These are phyloP conservation scores for Cubamyces sp. DNA, from an alignment of 768 basidiomycete species.

Conservation along the genomic window DNA sequence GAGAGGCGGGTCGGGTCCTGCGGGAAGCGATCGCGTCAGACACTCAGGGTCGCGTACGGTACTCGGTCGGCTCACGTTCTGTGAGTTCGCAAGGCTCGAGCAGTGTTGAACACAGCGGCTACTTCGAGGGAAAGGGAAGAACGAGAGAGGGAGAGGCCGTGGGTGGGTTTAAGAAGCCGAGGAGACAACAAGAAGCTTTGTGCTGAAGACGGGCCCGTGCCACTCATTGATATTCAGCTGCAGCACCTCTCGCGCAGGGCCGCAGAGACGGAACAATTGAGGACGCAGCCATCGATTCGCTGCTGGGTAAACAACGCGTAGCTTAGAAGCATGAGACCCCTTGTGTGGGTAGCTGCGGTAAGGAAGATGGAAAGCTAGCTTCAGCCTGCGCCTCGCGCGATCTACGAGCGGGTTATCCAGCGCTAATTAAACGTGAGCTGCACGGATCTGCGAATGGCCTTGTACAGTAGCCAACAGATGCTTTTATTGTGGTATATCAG, in stretches of 20 bases:
- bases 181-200: not conserved
- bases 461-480: too few relatives aligned
- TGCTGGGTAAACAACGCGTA: not conserved
- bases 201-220: not conserved
- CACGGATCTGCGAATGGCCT: too few relatives aligned
- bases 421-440: too few relatives aligned
- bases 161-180: not conserved
- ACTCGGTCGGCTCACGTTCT: not conserved
- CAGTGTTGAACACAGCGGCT: too few relatives aligned
- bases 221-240: not conserved
- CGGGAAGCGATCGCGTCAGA: constrained; percentile 12
- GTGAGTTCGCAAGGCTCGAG: too few relatives aligned
- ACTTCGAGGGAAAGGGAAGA: not conserved
- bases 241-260: not conserved
- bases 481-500: not conserved
- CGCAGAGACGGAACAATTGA: not conserved
- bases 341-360: not conserved
- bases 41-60: not conserved
- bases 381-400: not conserved
- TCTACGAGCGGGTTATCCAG: not conserved
- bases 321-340: not conserved
- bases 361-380: not conserved
- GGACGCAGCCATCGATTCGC: not conserved
- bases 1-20: not conserved
- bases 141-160: not conserved